Base-by-base conservation (phyloP, 2,329 filamentous ascomycete genomes). In the Gnomoniopsis sp. region DNA sequence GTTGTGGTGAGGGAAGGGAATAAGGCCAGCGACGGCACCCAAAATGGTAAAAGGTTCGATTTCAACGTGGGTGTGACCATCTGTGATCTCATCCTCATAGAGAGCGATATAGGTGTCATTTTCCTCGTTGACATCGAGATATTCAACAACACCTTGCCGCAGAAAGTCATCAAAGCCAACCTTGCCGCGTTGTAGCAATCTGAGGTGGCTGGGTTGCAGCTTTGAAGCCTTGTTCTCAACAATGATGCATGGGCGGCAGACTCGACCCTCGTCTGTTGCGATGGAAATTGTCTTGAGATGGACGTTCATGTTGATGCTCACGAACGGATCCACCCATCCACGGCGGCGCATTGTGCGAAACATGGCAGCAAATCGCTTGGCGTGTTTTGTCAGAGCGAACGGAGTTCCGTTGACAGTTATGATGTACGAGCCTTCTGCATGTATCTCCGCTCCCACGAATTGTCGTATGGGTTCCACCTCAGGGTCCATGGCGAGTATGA, bases 1-100 rank as follows among this genome's bases (percentile, higher is more conserved):
- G 74, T 99, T 99, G 79, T 99, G 95, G 72, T 99, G 95, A 10
- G 95, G 95, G 70, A 98, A 99, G 4, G 95, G 95, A 71, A 99
- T 99, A 41, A 99, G 80, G 47, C 95, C 95, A 43, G 95, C 95
- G 26, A 99, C 95, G 49, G 95, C 95, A 26, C 95, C 95, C 15
- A 99, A 83, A 52, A 99, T 88, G 1, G 95, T 99, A 70, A 99
- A 99, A 0, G 96, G 96, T 71, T 99, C 95, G 62, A 99, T 98
- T 74, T 99, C 95, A 61, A 98, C 79, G 75, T 99, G 96, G 0
- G 95, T 99, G 0, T 92, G 96, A 55, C 87, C 86, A 62, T 87
- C 84, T 19, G 86, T 88, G 64, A 98, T 91, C 61, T 96, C 88
- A 22, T 87, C 82, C 70, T 98, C 93, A 67, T 93, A 93, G 19